Conservation (phyloP, 164 flowering plant genomes). For the Vitis amurensis region DNA sequence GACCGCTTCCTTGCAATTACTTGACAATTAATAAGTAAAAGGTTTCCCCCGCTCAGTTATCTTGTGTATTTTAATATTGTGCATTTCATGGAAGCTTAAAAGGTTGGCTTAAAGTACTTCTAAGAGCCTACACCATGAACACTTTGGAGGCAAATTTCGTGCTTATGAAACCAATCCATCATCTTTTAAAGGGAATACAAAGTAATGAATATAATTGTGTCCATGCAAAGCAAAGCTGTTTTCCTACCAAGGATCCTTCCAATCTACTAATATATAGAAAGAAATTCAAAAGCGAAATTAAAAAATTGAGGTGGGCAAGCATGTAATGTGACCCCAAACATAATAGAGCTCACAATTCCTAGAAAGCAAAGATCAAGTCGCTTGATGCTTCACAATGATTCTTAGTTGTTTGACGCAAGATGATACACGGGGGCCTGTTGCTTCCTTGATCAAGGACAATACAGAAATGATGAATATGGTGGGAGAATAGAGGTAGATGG, state of each 20-base stretch:
- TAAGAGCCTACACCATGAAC: background rate
- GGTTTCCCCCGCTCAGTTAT: no score
- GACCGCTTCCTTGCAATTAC: no score
- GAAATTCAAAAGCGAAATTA: conserved; percentile 11
- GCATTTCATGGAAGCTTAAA: no score
- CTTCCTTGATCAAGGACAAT: conserved; percentile 12
- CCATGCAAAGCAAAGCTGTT: conserved; percentile 4
- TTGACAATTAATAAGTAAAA: no score
- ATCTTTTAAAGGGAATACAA: background rate
- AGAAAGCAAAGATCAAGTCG: conserved; percentile 24
- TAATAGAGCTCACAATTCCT: conserved; percentile 17
- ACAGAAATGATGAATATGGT: background rate
- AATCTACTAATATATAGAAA: conserved; percentile 17
- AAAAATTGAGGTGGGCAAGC: conserved; percentile 13
- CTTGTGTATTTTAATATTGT: no score
- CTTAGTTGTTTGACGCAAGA: conserved; percentile 1
- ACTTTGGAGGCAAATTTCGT: background rate
- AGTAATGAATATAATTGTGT: conserved; percentile 8
- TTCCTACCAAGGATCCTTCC: conserved; percentile 20
- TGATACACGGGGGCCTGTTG: conserved; percentile 1
- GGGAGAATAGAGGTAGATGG: no score
- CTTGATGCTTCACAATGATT: conserved; percentile 25
- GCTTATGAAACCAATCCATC: background rate
- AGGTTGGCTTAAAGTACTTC: no score
- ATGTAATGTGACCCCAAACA: conserved; percentile 2